Evolutionary conservation across 768 basidiomycete genomes (phyloP).

Genomic region (Sporobolomyces roseus): DNA sequence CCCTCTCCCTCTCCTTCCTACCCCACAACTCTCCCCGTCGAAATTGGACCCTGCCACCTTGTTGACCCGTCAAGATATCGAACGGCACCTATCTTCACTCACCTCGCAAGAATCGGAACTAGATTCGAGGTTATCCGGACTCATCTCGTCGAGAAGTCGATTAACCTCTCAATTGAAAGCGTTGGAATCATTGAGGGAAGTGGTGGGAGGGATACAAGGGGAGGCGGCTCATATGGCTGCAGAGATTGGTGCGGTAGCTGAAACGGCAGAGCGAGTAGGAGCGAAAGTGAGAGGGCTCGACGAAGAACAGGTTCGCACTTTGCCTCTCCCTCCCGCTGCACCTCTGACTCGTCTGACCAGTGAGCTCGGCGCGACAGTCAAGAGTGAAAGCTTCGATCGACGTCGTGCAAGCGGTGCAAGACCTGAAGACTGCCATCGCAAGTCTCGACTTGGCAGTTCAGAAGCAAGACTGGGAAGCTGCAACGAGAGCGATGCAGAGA

Average conservation of each 20-base stretch:
- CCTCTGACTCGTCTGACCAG: not conserved
- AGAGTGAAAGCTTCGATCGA: slow-evolving; percentile 80
- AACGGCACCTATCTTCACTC: slow-evolving; percentile 10
- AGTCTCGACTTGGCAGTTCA: slow-evolving; percentile 64
- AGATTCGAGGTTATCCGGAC: slow-evolving; percentile 19
- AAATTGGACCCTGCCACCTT: not conserved
- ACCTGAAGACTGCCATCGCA: slow-evolving; percentile 75
- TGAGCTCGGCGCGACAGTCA: slow-evolving; percentile 23
- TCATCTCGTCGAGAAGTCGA: slow-evolving; percentile 22
- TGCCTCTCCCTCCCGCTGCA: not conserved
- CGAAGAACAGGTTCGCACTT: slow-evolving; percentile 74
- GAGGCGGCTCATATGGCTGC: slow-evolving; percentile 26
- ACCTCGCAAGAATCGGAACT: slow-evolving; percentile 22
- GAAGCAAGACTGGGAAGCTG: slow-evolving; percentile 88
- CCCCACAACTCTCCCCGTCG: not conserved
- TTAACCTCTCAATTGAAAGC: slow-evolving; percentile 21
- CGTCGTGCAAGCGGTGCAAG: slow-evolving; percentile 85
- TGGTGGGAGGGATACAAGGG: slow-evolving; percentile 26
- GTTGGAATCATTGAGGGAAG: slow-evolving; percentile 16
- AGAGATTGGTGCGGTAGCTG: slow-evolving; percentile 22
- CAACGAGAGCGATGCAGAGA: slow-evolving; percentile 80
- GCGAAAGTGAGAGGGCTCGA: slow-evolving; percentile 82
- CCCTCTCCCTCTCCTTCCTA: slow-evolving; percentile 2
- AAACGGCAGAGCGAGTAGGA: slow-evolving; percentile 81
- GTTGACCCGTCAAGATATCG: slow-evolving; percentile 25